Percentiles rank a stretch among this genome's conserved stretches.
Evolutionary conservation across 805 yeast species (phyloP).

Genomic region (Candida caryicola): DNA sequence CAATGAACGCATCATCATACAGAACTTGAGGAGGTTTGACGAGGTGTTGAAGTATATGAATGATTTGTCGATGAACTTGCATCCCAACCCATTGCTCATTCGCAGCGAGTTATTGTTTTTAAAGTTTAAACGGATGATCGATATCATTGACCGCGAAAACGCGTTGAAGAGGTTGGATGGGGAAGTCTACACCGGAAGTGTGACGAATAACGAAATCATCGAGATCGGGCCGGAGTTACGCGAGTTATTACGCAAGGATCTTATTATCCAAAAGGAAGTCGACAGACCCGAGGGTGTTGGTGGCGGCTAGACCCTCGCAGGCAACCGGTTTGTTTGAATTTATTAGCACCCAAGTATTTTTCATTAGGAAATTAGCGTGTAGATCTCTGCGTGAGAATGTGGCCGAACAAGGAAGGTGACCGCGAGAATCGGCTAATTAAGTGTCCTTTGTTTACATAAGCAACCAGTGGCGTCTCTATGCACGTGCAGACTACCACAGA

Average conservation of each 20-base stretch:
- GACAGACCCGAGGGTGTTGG: conserved; percentile 43
- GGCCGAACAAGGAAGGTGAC: no score
- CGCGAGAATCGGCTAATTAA: no score
- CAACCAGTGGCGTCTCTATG: no score
- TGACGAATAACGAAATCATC: conserved; percentile 15
- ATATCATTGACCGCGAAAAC: conserved; percentile 63
- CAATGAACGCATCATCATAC: conserved; percentile 72
- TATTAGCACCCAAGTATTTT: no score
- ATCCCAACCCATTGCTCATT: conserved; percentile 73
- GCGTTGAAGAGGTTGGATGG: conserved; percentile 13
- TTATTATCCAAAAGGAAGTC: conserved; percentile 63
- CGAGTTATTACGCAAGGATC: conserved; percentile 53
- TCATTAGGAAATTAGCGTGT: not conserved
- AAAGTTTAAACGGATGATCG: conserved; percentile 76
- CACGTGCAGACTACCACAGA: no score
- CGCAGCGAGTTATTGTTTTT: conserved; percentile 81
- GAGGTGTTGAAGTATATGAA: conserved; percentile 91
- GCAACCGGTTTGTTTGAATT: not conserved
- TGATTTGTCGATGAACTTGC: conserved; percentile 75
- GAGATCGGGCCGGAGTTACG: conserved; percentile 55
- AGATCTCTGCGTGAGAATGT: no score
- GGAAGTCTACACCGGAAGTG: conserved; percentile 15
- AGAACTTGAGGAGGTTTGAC: conserved; percentile 75
- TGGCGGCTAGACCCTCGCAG: conserved; percentile 34
- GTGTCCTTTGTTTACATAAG: no score